phyloP scores from a whole-genome alignment of 2,329 filamentous ascomycete species.

The Pestalotiopsis sp. region DNA sequence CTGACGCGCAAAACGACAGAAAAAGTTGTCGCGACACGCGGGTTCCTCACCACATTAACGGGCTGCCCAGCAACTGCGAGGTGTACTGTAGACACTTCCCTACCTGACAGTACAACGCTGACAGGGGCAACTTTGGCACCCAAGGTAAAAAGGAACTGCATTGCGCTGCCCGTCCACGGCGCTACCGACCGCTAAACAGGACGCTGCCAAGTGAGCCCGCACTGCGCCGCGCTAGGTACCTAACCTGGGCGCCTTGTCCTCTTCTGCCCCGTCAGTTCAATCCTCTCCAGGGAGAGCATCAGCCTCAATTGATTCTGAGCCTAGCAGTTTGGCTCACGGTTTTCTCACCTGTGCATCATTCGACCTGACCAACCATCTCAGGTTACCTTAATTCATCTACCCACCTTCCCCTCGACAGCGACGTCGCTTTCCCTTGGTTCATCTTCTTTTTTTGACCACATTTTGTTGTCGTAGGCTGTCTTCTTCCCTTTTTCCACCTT shows the following conservation, averaged over 20 bases:
- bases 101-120: not conserved
- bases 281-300: conserved; percentile 3
- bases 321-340: conserved; percentile 3
- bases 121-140: not conserved
- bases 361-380: conserved; percentile 4
- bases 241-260: not conserved
- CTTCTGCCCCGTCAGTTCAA: not conserved
- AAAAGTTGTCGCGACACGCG: not conserved
- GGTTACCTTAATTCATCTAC: not conserved
- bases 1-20: not conserved
- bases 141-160: not conserved
- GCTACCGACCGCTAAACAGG: not conserved
- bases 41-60: not conserved
- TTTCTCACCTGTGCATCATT: conserved; percentile 11
- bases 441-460: conserved; percentile 5
- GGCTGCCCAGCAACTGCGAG: not conserved
- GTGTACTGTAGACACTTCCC: not conserved
- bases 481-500: conserved; percentile 13
- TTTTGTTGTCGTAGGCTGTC: conserved; percentile 11
- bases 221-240: not conserved
- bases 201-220: not conserved
- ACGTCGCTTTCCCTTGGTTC: conserved; percentile 6
- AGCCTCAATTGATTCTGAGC: conserved; percentile 1
- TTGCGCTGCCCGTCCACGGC: not conserved
- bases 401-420: not conserved